Base-by-base conservation (phyloP, 345 rosid genomes). In the Citrus mangshanensis region DNA sequence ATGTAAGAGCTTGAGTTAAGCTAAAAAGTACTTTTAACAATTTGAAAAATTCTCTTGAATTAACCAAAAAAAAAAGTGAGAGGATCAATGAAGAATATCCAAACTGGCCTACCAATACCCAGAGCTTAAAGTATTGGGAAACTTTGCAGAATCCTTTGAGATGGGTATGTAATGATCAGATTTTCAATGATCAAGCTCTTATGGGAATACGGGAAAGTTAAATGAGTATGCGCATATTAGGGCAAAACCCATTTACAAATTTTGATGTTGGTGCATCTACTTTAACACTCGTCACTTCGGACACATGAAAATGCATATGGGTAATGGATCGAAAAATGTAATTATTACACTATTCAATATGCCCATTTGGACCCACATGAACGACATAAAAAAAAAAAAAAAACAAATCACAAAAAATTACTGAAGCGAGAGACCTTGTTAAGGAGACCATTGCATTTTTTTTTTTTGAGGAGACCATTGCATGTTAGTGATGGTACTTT, bases 201-300 rank as follows among this genome's bases (percentile, higher is more conserved):
- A 68, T 72, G 30, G 84, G 79, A 78, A 82, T 54, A 68, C 5
- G 82, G 49, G 79, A 78, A 80, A 82, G 84, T 76, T 74, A 25
- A 25, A 25, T 4, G 12, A 4, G 16, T 24, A 25, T 4, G 0
- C 27, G 1, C 13, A 21, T 56, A 0, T 0, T 62, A 28, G 0
- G 24, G 28, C 71, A 63, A 49, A 16, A 55, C 55, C 70, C 72
- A 16, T 10, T 59, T 35, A 0, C 21, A 30, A 56, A 35, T n/a
- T 59, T 12, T 73, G 62, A 67, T 22, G 25, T 54, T 8, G 7
- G 8, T 5, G 58, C 58, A 54, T 54, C n/a, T 18, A 1, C 58
- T 54, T 18, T 54, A 18, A 46, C 51, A 13, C 51, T 54, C 0
- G 58, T 4, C 54, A 25, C 9, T 30, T 8, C 1, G 51, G 16